phyloP scores from a whole-genome alignment of 139 green algal genomes.

The Zygnema circumcarinatum region DNA sequence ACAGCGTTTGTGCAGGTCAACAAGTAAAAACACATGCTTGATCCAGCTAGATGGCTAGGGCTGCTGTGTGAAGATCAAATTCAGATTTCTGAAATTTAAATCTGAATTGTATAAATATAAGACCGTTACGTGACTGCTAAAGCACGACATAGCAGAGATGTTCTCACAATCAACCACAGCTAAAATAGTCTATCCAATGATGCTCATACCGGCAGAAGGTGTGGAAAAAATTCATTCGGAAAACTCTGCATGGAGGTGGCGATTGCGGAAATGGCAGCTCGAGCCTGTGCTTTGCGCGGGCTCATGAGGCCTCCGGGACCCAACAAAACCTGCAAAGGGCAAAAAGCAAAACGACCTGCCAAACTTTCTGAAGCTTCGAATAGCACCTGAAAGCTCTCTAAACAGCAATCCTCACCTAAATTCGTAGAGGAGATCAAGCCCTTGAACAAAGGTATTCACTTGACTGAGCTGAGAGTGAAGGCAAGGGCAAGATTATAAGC shows the following conservation, averaged over 20 bases:
- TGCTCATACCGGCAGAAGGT: conserved; percentile 42
- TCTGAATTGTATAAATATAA: too few species aligned
- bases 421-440: neutral
- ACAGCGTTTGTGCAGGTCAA: too few species aligned
- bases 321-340: conserved; percentile 43
- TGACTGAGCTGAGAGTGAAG: too few species aligned
- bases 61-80: too few species aligned
- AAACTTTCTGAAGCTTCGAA: neutral
- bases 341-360: conserved; percentile 1
- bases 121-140: too few species aligned
- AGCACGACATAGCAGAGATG: too few species aligned
- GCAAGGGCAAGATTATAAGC: conserved; percentile 19
- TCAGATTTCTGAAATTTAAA: too few species aligned
- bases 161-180: too few species aligned
- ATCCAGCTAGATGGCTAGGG: too few species aligned
- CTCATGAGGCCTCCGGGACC: conserved; percentile 41
- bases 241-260: conserved; percentile 41
- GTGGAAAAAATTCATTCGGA: conserved; percentile 47
- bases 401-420: neutral
- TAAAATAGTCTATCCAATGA: too few species aligned
- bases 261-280: conserved; percentile 41
- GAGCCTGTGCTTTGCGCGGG: conserved; percentile 1
- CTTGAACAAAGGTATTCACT: too few species aligned
- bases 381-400: neutral
- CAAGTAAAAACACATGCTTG: too few species aligned